Evolutionary conservation across 108 stramenopile genomes (phyloP), one percentile per base, ranked within the genome.

Genomic region (Cafeteria roenbergensis): DNA sequence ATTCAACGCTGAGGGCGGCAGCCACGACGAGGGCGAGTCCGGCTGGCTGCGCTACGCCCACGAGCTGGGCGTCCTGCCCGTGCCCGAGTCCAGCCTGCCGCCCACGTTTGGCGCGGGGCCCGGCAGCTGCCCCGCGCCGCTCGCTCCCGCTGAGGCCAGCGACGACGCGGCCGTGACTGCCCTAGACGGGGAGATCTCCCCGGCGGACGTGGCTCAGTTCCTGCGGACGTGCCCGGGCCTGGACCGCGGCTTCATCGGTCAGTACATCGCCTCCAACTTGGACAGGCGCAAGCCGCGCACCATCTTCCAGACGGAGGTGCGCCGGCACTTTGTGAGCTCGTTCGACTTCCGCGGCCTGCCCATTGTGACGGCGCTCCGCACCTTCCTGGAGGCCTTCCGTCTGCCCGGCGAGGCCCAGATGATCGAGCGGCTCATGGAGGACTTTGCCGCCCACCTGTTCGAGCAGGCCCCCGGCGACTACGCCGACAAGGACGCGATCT

Each of bases 321-420:
- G 88, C 22, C 12, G 63, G 34, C 78, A 64, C 42, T 91, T 88
- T 69, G 66, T 76, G 1, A 30, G 62, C 34, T 75, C 79, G 32
- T 93, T 93, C 66, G 79, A 90, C 69, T 93, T 94, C 71, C 66
- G 73, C 9, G 50, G 48, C 58, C 34, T 73, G 55, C 54, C 65
- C 9, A 92, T 97, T 78, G 86, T 88, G 42, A 71, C 78, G 24
- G 85, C 90, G 0, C 75, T 97, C 31, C 81, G 92, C 31, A 63
- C 75, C 21, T 93, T 89, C 65, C 75, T 97, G 52, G 75, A 72
- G 34, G 74, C 77, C 57, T 97, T 97, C 61, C 81, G 90, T 50
- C 67, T 97, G 63, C 95, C 95, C 24, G 93, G 93, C 24, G 93
- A 97, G 79, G 91, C 91, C 9, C 95, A 97, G 74, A 88, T 87